Conservation (phyloP, 768 basidiomycete species). For the Rhodotorula kratochvilovae region DNA sequence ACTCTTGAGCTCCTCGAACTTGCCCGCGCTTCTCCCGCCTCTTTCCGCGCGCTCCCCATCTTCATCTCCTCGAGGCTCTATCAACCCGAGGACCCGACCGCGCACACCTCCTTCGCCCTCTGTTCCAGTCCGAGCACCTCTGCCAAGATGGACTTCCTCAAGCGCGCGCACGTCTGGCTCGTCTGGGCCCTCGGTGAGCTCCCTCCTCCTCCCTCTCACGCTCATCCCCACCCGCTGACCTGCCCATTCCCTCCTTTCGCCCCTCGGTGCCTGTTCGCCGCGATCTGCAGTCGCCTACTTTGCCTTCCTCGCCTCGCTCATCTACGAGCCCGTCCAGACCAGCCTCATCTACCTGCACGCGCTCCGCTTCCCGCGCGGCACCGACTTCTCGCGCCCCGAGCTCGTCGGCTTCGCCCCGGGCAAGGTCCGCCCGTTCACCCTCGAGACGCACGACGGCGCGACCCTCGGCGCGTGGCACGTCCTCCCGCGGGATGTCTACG, state of each 20-base stretch:
- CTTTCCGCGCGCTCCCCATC: too few relatives aligned
- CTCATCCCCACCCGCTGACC: neutral
- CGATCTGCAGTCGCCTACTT: constrained; percentile 54
- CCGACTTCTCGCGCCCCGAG: constrained; percentile 66
- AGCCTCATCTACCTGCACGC: constrained; percentile 62
- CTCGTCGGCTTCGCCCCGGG: constrained; percentile 75
- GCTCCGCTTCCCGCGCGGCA: constrained; percentile 52
- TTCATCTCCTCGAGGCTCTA: too few relatives aligned
- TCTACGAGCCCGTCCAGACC: constrained; percentile 46
- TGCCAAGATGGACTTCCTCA: constrained; percentile 34
- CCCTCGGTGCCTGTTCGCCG: too few relatives aligned
- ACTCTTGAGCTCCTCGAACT: too few relatives aligned
- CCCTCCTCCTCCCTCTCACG: neutral
- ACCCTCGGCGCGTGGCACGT: constrained; percentile 81
- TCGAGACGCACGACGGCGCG: constrained; percentile 71
- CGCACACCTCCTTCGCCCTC: neutral
- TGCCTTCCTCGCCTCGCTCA: constrained; percentile 52
- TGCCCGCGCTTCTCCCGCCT: too few relatives aligned
- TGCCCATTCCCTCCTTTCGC: too few relatives aligned
- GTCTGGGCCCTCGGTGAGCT: constrained; percentile 48
- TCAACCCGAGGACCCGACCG: neutral
- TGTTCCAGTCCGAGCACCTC: neutral
- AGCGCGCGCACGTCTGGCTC: constrained; percentile 47
- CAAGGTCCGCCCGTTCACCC: constrained; percentile 67
- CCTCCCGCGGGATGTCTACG: constrained; percentile 64